Percentiles rank a stretch among this genome's conserved stretches.
phyloP scores from a whole-genome alignment of 257 asterid genomes.

The Solanum chilense region DNA sequence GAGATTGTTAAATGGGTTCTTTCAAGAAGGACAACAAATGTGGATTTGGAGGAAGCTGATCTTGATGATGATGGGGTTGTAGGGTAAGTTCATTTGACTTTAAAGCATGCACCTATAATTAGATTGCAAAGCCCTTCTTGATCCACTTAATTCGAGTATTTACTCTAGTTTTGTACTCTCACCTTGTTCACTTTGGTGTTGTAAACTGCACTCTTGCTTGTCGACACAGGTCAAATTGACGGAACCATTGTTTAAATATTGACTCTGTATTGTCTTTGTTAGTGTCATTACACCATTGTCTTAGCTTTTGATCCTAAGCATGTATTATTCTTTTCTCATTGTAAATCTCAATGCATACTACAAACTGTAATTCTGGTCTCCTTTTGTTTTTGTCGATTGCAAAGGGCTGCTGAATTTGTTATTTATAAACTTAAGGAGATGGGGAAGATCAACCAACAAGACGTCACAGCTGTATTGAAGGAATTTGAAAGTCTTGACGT shows the following conservation, averaged over 20 bases:
- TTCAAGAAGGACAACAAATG: slow-evolving; percentile 46
- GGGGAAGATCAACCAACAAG: slow-evolving; percentile 84
- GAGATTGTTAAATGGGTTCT: slow-evolving; percentile 49
- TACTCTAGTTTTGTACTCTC: neutral
- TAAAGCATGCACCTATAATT: neutral
- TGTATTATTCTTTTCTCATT: neutral
- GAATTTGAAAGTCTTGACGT: slow-evolving; percentile 71
- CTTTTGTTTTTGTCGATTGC: neutral
- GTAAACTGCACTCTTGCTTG: neutral
- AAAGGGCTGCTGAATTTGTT: slow-evolving; percentile 70
- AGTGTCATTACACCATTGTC: neutral
- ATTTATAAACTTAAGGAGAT: slow-evolving; percentile 79
- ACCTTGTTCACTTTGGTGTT: neutral
- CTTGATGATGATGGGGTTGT: slow-evolving; percentile 61
- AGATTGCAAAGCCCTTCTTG: neutral
- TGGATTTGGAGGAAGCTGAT: slow-evolving; percentile 89
- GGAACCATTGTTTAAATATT: neutral
- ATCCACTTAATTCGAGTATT: neutral
- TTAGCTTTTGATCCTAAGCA: neutral
- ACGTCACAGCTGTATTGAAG: slow-evolving; percentile 39
- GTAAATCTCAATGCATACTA: neutral
- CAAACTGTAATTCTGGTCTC: neutral
- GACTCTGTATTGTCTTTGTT: neutral
- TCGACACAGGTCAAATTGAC: neutral
- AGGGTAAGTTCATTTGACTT: slow-evolving; percentile 31